Evolutionary conservation across 1,284 basidiomycete genomes (phyloP).

Genomic region (Coniferiporia sulphurascens): DNA sequence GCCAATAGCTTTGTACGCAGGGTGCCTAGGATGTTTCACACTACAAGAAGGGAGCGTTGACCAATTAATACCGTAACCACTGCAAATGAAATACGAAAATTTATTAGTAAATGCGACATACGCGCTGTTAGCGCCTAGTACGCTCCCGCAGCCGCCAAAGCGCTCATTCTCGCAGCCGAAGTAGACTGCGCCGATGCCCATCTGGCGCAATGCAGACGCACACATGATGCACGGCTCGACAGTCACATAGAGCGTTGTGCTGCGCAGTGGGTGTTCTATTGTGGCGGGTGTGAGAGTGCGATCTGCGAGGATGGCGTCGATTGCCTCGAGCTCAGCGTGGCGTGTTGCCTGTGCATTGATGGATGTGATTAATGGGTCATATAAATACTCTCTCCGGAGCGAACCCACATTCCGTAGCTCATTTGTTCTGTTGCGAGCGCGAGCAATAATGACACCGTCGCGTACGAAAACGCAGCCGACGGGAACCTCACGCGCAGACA

Average conservation of each 20-base stretch:
- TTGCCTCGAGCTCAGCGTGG: conserved; percentile 97
- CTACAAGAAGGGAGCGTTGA: conserved; percentile 29
- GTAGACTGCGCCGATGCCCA: conserved; percentile 87
- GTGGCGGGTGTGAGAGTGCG: conserved; percentile 47
- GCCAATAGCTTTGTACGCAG: conserved; percentile 71
- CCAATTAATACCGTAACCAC: too few species aligned
- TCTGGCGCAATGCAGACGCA: conserved; percentile 88
- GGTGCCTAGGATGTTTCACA: conserved; percentile 63
- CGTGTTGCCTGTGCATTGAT: conserved; percentile 72
- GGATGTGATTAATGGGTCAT: conserved; percentile 7
- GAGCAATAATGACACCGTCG: conserved; percentile 70
- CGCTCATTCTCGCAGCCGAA: conserved; percentile 96
- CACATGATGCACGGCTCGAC: conserved; percentile 99
- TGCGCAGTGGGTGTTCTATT: conserved; percentile 58
- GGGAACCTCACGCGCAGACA: conserved; percentile 85
- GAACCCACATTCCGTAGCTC: conserved; percentile 78
- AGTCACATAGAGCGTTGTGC: conserved; percentile 92
- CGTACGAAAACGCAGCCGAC: conserved; percentile 96
- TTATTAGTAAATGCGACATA: conserved; percentile 33
- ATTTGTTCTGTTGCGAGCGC: conserved; percentile 91
- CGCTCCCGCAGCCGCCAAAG: conserved; percentile 97
- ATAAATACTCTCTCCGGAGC: background rate
- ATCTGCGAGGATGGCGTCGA: conserved; percentile 81
- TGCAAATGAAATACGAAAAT: too few species aligned
- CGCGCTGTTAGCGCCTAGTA: conserved; percentile 81